Percentiles rank a stretch among this genome's conserved stretches.
These are phyloP conservation scores for Trichoderma endophyticum DNA, from an alignment of 2,329 filamentous ascomycete species.

Conservation along the genomic window DNA sequence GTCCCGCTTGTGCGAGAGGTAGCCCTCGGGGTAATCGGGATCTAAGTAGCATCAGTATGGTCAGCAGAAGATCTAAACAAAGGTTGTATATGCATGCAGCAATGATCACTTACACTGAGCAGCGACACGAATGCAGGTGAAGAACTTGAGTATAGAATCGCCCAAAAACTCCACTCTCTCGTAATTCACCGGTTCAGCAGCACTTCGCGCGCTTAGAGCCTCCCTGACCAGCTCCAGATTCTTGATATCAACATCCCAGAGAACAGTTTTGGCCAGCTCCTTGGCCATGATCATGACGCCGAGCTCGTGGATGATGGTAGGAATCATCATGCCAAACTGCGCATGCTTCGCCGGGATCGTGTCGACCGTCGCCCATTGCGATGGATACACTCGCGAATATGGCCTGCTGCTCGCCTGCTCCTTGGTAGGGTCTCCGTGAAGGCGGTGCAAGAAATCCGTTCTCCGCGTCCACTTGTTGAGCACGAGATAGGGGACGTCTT, in stretches of 20 bases:
- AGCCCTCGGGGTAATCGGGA: constrained; percentile 70
- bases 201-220: constrained; percentile 66
- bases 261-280: constrained; percentile 44
- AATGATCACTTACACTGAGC: constrained; percentile 43
- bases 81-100: background rate
- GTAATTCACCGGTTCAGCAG: constrained; percentile 64
- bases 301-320: constrained; percentile 68
- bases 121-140: constrained; percentile 62
- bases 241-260: constrained; percentile 46
- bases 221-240: constrained; percentile 57
- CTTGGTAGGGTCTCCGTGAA: constrained; percentile 17
- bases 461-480: constrained; percentile 52
- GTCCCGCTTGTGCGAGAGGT: constrained; percentile 66
- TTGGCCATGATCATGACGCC: constrained; percentile 63
- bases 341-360: constrained; percentile 42
- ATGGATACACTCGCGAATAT: constrained; percentile 45
- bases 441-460: constrained; percentile 56
- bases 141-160: constrained; percentile 77
- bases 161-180: constrained; percentile 85
- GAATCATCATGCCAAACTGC: constrained; percentile 61
- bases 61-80: background rate
- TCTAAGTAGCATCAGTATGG: constrained; percentile 41
- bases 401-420: constrained; percentile 37
- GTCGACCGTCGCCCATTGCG: constrained; percentile 49
- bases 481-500: constrained; percentile 48